Evolutionary conservation across 225 moss, liverwort and hornwort species (phyloP), one percentile per base, ranked within the genome.

Genomic region (Anthoceros angustus): DNA sequence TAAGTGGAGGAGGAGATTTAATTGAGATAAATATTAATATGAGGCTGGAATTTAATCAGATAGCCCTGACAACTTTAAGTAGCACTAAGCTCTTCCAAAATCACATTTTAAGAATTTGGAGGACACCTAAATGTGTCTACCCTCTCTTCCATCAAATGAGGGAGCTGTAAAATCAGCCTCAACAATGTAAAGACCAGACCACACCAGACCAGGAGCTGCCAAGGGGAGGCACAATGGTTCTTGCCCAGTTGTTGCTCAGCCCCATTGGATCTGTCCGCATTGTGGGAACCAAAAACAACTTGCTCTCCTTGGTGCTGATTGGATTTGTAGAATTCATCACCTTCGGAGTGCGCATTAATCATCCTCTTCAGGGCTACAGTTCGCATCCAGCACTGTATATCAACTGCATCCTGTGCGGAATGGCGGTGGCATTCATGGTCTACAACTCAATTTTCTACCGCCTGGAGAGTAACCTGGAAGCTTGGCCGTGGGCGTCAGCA

Each of bases 391-490:
- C 55, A 7, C 23, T 55, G 55, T 55, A 55, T 12, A 55, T 55
- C 55, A 55, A 55, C 55, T 18, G 55, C 55, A 23, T 55, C 55
- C 18, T 23, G 18, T 55, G 55, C 23, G 55, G 55, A 7, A 7
- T 55, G 14, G 55, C n/a, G 7, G 7, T 55, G 12, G 55, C 55
- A 9, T 55, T 18, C 18, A 55, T 55, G 55, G 55, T 55, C n/a
- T 55, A 55, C 55, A 55, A 55, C 23, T 55, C 55, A 4, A 55
- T 55, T 23, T 55, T 55, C 14, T 55, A 55, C 55, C 55, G 55
- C 55, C 55, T 55, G 10, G 55, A 55, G n/a, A 55, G 55, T 23
- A 55, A 55, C 55, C 23, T 55, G 18, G 55, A 55, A 55, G 55
- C 55, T 23, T 55, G 55, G 55, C 55, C 55, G 23, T 55, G 55